Base-by-base conservation (phyloP, 306 rosid species). In the Casuarina glauca region DNA sequence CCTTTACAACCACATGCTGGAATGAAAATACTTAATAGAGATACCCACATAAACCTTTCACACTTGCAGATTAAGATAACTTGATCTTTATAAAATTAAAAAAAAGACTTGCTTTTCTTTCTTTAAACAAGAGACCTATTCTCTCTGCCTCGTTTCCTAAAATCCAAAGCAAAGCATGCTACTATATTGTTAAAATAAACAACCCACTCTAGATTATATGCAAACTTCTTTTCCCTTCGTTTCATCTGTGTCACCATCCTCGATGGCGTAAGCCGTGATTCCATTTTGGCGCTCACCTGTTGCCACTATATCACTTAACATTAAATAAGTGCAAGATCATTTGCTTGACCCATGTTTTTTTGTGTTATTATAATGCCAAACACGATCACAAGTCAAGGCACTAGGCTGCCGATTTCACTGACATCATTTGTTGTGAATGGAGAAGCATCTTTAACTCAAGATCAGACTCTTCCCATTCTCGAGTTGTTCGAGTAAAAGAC, bases 251-350 rank as follows among this genome's bases (percentile, higher is more conserved):
- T 58, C 49, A 13, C 50, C 39, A 70, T 60, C 67, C 35, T 61
- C 19, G 50, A 55, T 79, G 87, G 66, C 85, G 87, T 82, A 84
- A 79, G 87, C 79, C 61, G 50, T 83, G 85, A 82, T 77, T 52
- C 26, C 44, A 80, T 58, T 26, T 43, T 13, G 8, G 54, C 78
- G 62, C 71, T 75, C 55, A 6, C 39, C 15, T 48, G 58, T 10
- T 32, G 46, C 32, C 20, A 41, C 4, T 26, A 54, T 12, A 70
- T 70, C 52, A 42, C 60, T 68, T 51, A 57, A 64, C 46, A 76
- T 12, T 36, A 69, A 39, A 68, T 36, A 3, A 6, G n/a, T 81
- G 76, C 76, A 13, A 83, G 39, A 20, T 76, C 61, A 69, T 66
- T 44, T 48, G 45, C 71, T 76, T 78, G 81, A 82, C 81, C 58